Evolutionary conservation across 2,329 filamentous ascomycete genomes (phyloP).

Genomic region (Xylariaceae sp.): DNA sequence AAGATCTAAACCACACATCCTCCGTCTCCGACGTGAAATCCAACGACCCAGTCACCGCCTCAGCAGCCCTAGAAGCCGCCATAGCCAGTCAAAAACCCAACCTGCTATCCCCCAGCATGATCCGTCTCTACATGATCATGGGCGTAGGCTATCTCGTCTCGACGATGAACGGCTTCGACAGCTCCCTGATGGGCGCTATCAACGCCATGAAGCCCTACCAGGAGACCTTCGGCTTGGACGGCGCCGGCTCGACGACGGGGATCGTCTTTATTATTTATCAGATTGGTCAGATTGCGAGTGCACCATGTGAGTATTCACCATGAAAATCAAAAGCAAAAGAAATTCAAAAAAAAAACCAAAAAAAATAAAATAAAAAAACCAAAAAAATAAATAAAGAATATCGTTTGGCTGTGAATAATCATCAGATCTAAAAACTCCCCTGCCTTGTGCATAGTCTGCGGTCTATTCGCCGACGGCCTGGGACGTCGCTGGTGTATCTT

Average conservation of each 20-base stretch:
- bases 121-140: slow-evolving; percentile 37
- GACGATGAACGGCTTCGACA: slow-evolving; percentile 54
- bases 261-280: slow-evolving; percentile 45
- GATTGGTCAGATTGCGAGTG: slow-evolving; percentile 34
- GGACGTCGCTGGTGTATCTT: slow-evolving; percentile 53
- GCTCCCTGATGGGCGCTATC: slow-evolving; percentile 47
- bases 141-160: slow-evolving; percentile 38
- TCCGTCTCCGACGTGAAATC: slow-evolving; percentile 24
- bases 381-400: background rate
- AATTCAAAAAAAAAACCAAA: too few relatives aligned
- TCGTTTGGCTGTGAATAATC: background rate
- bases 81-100: slow-evolving; percentile 33
- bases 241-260: slow-evolving; percentile 43
- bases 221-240: slow-evolving; percentile 42
- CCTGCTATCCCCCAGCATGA: slow-evolving; percentile 32
- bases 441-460: slow-evolving; percentile 33
- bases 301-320: slow-evolving; percentile 31
- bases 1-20: slow-evolving; percentile 18
- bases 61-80: slow-evolving; percentile 33
- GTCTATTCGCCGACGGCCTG: slow-evolving; percentile 45
- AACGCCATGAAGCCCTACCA: slow-evolving; percentile 49
- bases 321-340: slow-evolving; percentile 23
- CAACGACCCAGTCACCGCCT: slow-evolving; percentile 34
- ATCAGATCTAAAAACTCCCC: background rate
- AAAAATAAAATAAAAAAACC: too few relatives aligned